Conservation (phyloP, 2,329 filamentous ascomycete species). For the Berkeleyomyces rouxiae region DNA sequence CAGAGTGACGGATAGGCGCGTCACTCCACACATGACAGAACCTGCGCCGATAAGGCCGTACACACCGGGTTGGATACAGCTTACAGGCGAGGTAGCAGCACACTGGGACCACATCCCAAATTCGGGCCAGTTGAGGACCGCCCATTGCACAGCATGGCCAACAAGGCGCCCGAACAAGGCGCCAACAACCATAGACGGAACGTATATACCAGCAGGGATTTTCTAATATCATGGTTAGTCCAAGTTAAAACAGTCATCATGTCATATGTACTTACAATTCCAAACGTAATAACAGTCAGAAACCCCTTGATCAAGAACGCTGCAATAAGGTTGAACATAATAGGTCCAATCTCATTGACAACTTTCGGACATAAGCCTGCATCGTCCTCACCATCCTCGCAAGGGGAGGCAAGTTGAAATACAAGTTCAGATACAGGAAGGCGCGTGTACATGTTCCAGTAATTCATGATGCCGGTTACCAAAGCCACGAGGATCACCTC, state of each 20-base stretch:
- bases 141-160: conserved; percentile 69
- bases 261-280: conserved; percentile 44
- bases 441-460: conserved; percentile 86
- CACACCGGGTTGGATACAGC: conserved; percentile 89
- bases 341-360: conserved; percentile 59
- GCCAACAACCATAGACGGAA: conserved; percentile 96
- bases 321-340: conserved; percentile 52
- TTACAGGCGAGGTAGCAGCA: conserved; percentile 50
- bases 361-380: conserved; percentile 58
- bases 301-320: conserved; percentile 84
- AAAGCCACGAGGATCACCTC: conserved; percentile 81
- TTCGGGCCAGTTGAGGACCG: conserved; percentile 56
- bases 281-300: conserved; percentile 80
- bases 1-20: conserved; percentile 77
- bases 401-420: conserved; percentile 80
- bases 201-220: conserved; percentile 90
- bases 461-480: conserved; percentile 68
- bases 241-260: neutral
- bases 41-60: conserved; percentile 91
- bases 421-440: conserved; percentile 80
- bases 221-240: conserved; percentile 34
- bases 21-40: conserved; percentile 96
- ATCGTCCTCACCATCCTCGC: conserved; percentile 49
- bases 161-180: conserved; percentile 79
- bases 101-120: conserved; percentile 62